Evolutionary conservation across 768 basidiomycete genomes (phyloP), one percentile per base, ranked within the genome.

Genomic region (Auricularia auricula-judae): DNA sequence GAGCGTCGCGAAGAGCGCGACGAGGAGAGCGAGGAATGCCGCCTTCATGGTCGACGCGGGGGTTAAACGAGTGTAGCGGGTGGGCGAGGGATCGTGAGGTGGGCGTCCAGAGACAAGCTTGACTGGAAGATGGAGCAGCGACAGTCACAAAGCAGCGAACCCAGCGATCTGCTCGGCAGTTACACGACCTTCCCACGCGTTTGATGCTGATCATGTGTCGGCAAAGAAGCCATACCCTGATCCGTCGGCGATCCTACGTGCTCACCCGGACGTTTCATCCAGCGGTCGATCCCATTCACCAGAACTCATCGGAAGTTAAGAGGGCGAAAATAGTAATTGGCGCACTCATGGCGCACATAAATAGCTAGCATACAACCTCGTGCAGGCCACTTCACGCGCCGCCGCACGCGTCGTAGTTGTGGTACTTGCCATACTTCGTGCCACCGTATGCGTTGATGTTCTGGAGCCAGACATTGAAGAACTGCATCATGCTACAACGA

Each of bases 391-490:
- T 51, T 21, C 18, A 51, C 47, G 59, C 8, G 18, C 36, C 59
- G 3, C 67, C 61, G 70, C 80, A 82, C 51, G 34, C 21, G 44
- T 77, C 68, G 58, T 89, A 78, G 73, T 91, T 91, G 77, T 84
- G 84, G 77, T 84, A 89, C 72, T 82, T 78, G 65, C 87, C 88
- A 18, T 87, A 77, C 60, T 74, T 77, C 18, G 76, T 67, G 63
- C 65, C 39, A 21, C 74, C 69, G 70, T 84, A 84, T 0, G 84
- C 78, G 70, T 89, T 75, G 60, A 81, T 73, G 72, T 83, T 82
- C 71, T 81, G 83, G 59, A 82, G 65, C 87, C 87, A 91, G 36
- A 88, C 89, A 69, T 91, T 91, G 68, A 88, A 69, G 68, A 82
- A 81, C 73, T 91, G 86, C 66, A 84, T 80, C 21, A 91, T 70